Percentiles rank a stretch among this genome's conserved stretches.
These are phyloP conservation scores for Mycena capillaripes DNA, from an alignment of 768 basidiomycete genomes.

Conservation along the genomic window DNA sequence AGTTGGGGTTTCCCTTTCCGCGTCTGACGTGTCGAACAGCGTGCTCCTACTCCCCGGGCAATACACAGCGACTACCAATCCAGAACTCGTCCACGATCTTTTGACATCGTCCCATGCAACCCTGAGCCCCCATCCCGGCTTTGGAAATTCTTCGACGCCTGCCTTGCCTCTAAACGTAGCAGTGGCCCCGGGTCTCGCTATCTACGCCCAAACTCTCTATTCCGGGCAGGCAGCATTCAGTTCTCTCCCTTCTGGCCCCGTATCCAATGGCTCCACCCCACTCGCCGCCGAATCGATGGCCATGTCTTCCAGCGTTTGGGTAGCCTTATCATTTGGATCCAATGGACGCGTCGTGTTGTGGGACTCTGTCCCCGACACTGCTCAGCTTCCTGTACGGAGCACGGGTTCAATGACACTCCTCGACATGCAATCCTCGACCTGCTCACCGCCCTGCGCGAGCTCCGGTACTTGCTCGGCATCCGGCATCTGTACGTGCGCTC, in stretches of 20 bases:
- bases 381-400: constrained; percentile 70
- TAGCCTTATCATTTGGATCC: constrained; percentile 68
- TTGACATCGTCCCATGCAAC: constrained; percentile 76
- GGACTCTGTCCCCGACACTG: constrained; percentile 83
- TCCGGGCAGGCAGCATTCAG: constrained; percentile 75
- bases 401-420: constrained; percentile 70
- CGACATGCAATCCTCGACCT: constrained; percentile 80
- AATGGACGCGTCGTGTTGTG: constrained; percentile 78
- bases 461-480: constrained; percentile 79
- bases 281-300: constrained; percentile 73
- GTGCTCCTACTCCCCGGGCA: constrained; percentile 82
- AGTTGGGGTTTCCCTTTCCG: constrained; percentile 82
- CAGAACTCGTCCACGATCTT: constrained; percentile 76
- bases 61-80: constrained; percentile 80
- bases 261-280: constrained; percentile 62
- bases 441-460: constrained; percentile 82
- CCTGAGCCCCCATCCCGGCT: constrained; percentile 72
- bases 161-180: constrained; percentile 78
- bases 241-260: constrained; percentile 64
- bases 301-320: constrained; percentile 79
- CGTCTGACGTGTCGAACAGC: constrained; percentile 63
- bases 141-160: constrained; percentile 67
- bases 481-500: constrained; percentile 79
- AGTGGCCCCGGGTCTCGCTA: constrained; percentile 75
- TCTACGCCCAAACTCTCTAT: constrained; percentile 75